Conservation (phyloP, 2,329 filamentous ascomycete species). For the Monilinia laxa region DNA sequence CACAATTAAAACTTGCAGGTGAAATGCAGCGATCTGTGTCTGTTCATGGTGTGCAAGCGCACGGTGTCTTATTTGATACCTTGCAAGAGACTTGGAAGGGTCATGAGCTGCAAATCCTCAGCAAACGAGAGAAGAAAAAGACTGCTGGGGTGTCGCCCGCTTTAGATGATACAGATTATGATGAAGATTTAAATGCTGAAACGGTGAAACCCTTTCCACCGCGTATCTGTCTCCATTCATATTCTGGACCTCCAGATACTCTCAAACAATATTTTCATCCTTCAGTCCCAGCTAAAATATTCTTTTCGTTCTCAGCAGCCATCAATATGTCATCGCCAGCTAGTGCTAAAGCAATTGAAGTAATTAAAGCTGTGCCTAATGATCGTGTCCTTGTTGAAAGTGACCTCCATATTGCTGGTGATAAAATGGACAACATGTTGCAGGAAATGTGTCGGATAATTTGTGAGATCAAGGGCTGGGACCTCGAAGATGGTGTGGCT, state of each 20-base stretch:
- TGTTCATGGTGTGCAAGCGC: conserved; percentile 62
- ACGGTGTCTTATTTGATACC: conserved; percentile 62
- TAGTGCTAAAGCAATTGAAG: conserved; percentile 52
- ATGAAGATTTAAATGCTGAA: conserved; percentile 39
- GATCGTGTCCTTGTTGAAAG: conserved; percentile 83
- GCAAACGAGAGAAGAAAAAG: conserved; percentile 56
- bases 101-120: conserved; percentile 61
- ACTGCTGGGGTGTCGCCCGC: conserved; percentile 44
- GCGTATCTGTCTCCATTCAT: conserved; percentile 90
- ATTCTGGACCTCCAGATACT: conserved; percentile 73
- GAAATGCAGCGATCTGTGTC: conserved; percentile 73
- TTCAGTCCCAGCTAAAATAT: conserved; percentile 72
- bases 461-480: conserved; percentile 77
- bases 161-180: conserved; percentile 42
- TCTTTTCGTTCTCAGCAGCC: conserved; percentile 81
- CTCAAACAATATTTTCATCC: conserved; percentile 76
- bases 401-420: conserved; percentile 81
- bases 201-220: conserved; percentile 71
- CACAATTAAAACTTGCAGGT: conserved; percentile 70
- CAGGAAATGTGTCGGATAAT: conserved; percentile 75
- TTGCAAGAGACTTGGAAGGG: conserved; percentile 69
- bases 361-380: conserved; percentile 71
- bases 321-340: conserved; percentile 69
- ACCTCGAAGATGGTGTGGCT: conserved; percentile 66
- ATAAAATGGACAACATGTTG: conserved; percentile 73